Conservation (phyloP, 495 filamentous ascomycete genomes). For the Penicillium bialowiezense region DNA sequence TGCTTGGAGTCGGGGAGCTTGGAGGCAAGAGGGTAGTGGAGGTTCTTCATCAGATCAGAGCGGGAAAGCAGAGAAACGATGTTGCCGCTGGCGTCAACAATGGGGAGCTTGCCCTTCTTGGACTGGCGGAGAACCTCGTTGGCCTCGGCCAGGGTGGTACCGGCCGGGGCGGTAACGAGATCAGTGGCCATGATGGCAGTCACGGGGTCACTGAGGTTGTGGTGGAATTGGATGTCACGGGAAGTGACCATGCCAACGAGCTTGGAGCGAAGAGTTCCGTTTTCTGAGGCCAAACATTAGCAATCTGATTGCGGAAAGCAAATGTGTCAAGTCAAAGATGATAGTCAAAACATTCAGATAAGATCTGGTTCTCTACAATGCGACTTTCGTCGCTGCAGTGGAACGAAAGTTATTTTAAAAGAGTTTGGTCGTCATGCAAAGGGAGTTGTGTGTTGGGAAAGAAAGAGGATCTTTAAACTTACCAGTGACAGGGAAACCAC, state of each 20-base stretch:
- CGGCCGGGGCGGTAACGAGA: slow-evolving; percentile 83
- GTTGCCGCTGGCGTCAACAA: slow-evolving; percentile 83
- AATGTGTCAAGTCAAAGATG: slow-evolving; percentile 21
- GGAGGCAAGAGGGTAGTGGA: slow-evolving; percentile 93
- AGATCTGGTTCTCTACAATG: slow-evolving; percentile 70
- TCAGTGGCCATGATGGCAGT: slow-evolving; percentile 94
- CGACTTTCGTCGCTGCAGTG: slow-evolving; percentile 83
- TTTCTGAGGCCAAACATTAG: slow-evolving; percentile 57
- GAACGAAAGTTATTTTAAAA: slow-evolving; percentile 99
- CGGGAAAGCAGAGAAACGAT: slow-evolving; percentile 93
- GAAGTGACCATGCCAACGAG: slow-evolving; percentile 96
- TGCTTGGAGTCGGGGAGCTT: slow-evolving; percentile 98
- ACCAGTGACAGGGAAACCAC: slow-evolving; percentile 98
- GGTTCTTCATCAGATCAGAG: slow-evolving; percentile 97
- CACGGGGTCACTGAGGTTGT: slow-evolving; percentile 64
- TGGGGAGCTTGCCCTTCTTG: slow-evolving; percentile 99
- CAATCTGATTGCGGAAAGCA: slow-evolving; percentile 24
- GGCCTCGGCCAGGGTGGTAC: slow-evolving; percentile 81
- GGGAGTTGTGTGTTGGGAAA: slow-evolving; percentile 5
- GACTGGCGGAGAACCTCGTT: slow-evolving; percentile 91
- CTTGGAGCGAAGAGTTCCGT: slow-evolving; percentile 88
- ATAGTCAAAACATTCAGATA: slow-evolving; percentile 32
- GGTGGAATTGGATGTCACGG: slow-evolving; percentile 95
- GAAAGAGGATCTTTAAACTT: slow-evolving; percentile 34
- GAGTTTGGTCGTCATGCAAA: slow-evolving; percentile 69